Evolutionary conservation across 306 rosid genomes (phyloP).

Genomic region (Quercus parvula): DNA sequence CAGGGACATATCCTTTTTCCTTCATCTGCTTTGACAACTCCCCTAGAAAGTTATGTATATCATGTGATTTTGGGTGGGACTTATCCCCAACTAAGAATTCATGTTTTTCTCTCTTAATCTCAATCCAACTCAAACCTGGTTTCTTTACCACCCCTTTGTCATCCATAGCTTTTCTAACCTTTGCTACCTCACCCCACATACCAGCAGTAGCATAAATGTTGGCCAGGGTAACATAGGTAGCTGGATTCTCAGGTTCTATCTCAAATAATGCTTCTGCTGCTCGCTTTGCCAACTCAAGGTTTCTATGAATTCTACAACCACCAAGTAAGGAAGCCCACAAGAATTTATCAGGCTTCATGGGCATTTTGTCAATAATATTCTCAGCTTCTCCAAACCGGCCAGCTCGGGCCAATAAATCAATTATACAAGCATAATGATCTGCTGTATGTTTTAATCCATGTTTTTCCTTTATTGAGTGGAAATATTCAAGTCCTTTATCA

Average conservation of each 20-base stretch:
- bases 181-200: conserved; percentile 1
- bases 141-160: not conserved
- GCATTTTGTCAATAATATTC: not conserved
- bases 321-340: not conserved
- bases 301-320: not conserved
- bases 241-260: conserved; percentile 5
- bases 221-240: not conserved
- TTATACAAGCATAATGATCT: not conserved
- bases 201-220: not conserved
- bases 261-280: not conserved
- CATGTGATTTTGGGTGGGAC: not conserved
- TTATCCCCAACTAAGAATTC: not conserved
- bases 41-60: not conserved
- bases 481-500: not conserved
- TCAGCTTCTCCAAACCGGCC: conserved; percentile 1
- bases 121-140: conserved; percentile 5
- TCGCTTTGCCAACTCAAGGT: not conserved
- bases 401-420: not conserved
- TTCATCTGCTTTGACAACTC: not conserved
- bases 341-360: not conserved
- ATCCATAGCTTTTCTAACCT: not conserved
- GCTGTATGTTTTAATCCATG: not conserved
- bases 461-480: not conserved
- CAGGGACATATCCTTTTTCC: conserved; percentile 5
- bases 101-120: not conserved